These are phyloP conservation scores for Arabidopsis arenosa DNA, from an alignment of 345 rosid species.

Conservation along the genomic window DNA sequence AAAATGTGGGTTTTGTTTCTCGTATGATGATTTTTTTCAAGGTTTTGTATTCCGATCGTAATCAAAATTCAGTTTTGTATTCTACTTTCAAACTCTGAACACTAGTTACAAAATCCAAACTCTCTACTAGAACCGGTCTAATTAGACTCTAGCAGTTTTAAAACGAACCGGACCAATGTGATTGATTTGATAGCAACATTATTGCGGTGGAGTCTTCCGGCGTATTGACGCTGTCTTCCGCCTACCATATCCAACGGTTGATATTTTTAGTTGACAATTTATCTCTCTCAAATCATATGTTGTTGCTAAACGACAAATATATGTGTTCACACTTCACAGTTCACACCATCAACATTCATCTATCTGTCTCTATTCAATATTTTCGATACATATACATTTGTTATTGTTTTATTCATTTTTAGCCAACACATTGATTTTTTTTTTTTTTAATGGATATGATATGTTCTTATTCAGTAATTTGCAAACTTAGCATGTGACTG, in stretches of 20 bases:
- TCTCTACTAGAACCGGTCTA: no score
- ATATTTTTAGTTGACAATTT: neutral
- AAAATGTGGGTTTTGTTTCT: no score
- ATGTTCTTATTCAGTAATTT: neutral
- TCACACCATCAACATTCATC: constrained; percentile 1
- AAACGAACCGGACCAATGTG: neutral
- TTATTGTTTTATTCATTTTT: neutral
- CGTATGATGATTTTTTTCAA: no score
- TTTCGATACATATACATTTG: neutral
- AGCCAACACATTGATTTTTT: neutral
- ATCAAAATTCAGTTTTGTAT: no score
- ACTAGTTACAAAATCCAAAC: no score
- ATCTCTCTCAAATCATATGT: neutral
- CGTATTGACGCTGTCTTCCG: neutral
- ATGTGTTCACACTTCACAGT: neutral
- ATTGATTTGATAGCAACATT: neutral
- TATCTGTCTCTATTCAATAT: neutral
- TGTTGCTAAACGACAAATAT: neutral
- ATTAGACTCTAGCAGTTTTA: no score
- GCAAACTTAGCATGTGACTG: neutral
- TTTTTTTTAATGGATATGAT: neutral
- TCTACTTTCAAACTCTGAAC: no score
- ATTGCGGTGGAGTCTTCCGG: neutral
- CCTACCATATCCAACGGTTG: neutral
- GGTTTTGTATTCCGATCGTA: no score